These are phyloP conservation scores for Calocera viscosa DNA, from an alignment of 768 basidiomycete species.

Conservation along the genomic window DNA sequence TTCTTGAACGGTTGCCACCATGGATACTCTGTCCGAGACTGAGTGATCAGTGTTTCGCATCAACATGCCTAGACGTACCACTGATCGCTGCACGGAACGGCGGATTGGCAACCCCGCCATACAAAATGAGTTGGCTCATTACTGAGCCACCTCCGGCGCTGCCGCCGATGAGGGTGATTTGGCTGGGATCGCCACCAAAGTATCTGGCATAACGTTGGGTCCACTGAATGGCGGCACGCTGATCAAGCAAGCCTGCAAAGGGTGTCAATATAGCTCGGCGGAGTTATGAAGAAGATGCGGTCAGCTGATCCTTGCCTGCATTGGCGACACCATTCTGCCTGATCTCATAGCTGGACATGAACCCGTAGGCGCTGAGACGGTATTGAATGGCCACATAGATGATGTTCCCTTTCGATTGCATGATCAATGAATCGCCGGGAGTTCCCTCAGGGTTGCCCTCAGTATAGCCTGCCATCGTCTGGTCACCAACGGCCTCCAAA, in stretches of 20 bases:
- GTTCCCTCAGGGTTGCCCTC: background rate
- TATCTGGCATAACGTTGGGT: slow-evolving; percentile 25
- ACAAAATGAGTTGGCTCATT: slow-evolving; percentile 18
- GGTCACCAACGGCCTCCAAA: too few relatives aligned
- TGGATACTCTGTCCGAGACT: background rate
- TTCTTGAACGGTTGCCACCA: slow-evolving; percentile 6
- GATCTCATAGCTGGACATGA: slow-evolving; percentile 1
- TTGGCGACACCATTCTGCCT: slow-evolving; percentile 7
- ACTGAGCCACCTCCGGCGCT: slow-evolving; percentile 37
- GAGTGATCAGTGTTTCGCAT: background rate
- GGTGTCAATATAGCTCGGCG: background rate
- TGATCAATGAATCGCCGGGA: background rate
- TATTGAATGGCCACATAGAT: slow-evolving; percentile 1
- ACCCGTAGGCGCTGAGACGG: background rate
- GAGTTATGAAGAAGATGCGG: background rate
- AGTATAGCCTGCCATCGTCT: background rate
- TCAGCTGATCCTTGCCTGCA: background rate
- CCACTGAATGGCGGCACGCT: slow-evolving; percentile 34
- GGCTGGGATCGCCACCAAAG: slow-evolving; percentile 20
- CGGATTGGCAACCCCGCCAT: background rate
- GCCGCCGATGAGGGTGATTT: slow-evolving; percentile 22
- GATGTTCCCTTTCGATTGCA: slow-evolving; percentile 5
- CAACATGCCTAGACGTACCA: background rate
- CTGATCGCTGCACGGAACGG: background rate
- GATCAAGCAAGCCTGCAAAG: slow-evolving; percentile 31